phyloP scores from a whole-genome alignment of 345 rosid species.

The Alliaria petiolata region DNA sequence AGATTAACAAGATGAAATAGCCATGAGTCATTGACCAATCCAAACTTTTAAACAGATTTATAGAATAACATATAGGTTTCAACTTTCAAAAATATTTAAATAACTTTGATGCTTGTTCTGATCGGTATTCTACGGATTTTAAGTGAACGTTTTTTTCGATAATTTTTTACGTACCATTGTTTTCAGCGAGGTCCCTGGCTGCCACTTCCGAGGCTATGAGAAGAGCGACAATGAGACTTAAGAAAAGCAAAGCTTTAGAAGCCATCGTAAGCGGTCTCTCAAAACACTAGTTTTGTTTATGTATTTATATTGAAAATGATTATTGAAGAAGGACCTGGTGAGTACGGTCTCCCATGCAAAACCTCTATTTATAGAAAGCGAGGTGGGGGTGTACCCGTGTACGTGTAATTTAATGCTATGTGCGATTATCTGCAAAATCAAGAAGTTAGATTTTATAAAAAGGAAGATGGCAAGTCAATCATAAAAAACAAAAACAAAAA shows the following conservation, averaged over 20 bases:
- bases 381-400: background rate
- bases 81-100: background rate
- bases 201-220: constrained; percentile 22
- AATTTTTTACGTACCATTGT: background rate
- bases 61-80: background rate
- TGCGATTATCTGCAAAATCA: background rate
- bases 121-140: background rate
- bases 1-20: background rate
- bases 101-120: background rate
- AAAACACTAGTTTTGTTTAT: background rate
- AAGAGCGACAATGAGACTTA: constrained; percentile 4
- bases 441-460: background rate
- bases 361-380: constrained; percentile 8
- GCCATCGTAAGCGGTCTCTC: constrained; percentile 4
- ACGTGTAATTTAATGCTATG: background rate
- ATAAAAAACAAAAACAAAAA: background rate
- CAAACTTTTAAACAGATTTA: background rate
- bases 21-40: background rate
- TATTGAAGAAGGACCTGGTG: background rate
- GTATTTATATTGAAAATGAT: background rate
- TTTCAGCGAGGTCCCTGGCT: constrained; percentile 17
- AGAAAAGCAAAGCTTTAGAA: constrained; percentile 18
- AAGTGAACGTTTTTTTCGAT: background rate
- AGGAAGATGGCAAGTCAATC: background rate
- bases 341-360: background rate